Percentiles rank a stretch among this genome's conserved stretches.
Conservation (phyloP, 352 stramenopile genomes). For the Aphanomyces euteiches region DNA sequence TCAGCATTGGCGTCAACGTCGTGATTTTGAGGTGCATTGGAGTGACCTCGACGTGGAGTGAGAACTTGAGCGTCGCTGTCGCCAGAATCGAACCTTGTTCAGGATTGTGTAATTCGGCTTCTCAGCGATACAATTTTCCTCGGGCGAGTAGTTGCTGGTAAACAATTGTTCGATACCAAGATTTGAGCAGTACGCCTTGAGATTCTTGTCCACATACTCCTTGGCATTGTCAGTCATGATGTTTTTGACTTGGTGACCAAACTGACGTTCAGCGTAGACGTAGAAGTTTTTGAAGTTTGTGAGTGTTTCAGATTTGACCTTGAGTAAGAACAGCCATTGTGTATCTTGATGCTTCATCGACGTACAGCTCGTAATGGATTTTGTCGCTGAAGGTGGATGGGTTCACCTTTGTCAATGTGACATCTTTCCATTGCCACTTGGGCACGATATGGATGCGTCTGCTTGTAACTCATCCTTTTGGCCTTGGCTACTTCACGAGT, state of each 20-base stretch:
- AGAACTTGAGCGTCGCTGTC: no score
- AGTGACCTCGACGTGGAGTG: no score
- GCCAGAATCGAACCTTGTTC: neutral
- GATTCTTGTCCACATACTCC: slow-evolving; percentile 29
- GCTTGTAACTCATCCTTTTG: neutral
- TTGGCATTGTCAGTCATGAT: slow-evolving; percentile 32
- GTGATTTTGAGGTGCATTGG: no score
- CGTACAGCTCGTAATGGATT: neutral
- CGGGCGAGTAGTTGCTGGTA: neutral
- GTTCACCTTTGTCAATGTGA: neutral
- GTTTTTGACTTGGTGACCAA: slow-evolving; percentile 21
- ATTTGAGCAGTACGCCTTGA: neutral
- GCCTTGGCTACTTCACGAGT: neutral
- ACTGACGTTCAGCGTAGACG: slow-evolving; percentile 15
- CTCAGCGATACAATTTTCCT: slow-evolving; percentile 7
- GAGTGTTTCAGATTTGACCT: neutral
- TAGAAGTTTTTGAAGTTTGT: slow-evolving; percentile 18
- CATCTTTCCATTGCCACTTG: neutral
- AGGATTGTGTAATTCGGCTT: slow-evolving; percentile 10
- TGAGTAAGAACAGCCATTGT: slow-evolving; percentile 1
- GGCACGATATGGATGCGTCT: slow-evolving; percentile 30
- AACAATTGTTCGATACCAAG: neutral
- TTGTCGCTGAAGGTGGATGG: neutral
- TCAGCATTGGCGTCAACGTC: no score
- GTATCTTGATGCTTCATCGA: neutral